Base-by-base conservation (phyloP, 306 rosid species). In the Notholithocarpus densiflorus region DNA sequence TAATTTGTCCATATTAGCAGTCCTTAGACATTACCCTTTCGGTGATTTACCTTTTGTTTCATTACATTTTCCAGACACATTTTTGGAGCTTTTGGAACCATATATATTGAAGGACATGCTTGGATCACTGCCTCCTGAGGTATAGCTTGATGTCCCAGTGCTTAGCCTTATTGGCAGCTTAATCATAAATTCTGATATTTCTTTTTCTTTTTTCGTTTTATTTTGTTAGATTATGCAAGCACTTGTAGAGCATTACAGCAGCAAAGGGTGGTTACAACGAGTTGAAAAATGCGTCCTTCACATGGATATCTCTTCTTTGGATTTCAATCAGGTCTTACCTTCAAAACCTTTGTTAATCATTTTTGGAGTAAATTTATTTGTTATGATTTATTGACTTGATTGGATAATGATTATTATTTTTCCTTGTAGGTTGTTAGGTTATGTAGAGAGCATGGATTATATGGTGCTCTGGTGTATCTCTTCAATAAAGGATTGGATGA, bases 61-160 rank as follows among this genome's bases (percentile, higher is more conserved):
- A 14, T 76, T 52, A 66, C 21, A 53, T 66, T 84, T 80, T 21
- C 5, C 80, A 95, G 99, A 93, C 79, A 85, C 98, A 85, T 95
- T 95, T 93, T 89, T 95, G 94, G 99, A 95, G 87, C 92, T 95
- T 68, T 75, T 95, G 91, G 99, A 95, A 89, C 99, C 99, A 53
- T 95, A 95, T 80, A 91, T 93, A 82, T 86, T 95, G 81, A 90
- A 88, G 85, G 98, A 95, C 76, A 92, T 95, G 99, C 99, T 95
- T 77, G 98, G 98, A 84, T 95, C 96, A 77, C 90, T 93, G 31
- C 99, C 99, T 55, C 99, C 99, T 4, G 99, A 93, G 98, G 98
- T 95, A 91, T 80, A 77, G 79, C 56, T 40, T 71, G 66, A 43
- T 79, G 61, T 77, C 82, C 31, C 62, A 75, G 48, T 71, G 73